phyloP scores from a whole-genome alignment of 2,329 filamentous ascomycete genomes.

The Proliferodiscus dingleyae region DNA sequence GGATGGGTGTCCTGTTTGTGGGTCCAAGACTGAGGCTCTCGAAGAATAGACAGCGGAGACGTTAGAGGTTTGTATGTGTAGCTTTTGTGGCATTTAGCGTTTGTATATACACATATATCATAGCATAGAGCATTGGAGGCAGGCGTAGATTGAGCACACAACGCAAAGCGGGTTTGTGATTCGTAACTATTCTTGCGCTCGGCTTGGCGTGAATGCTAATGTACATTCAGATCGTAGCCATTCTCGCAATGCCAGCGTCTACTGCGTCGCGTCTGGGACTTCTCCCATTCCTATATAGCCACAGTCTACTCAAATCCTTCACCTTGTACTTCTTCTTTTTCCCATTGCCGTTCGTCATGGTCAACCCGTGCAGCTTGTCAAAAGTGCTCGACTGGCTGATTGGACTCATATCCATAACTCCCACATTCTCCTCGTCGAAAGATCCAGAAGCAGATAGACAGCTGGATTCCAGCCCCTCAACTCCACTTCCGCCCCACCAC shows the following conservation, averaged over 20 bases:
- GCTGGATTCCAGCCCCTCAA: slow-evolving; percentile 1
- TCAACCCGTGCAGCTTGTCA: slow-evolving; percentile 5
- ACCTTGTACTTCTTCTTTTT: slow-evolving; percentile 40
- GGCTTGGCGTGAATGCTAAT: no score
- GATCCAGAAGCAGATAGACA: not conserved
- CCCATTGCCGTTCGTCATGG: slow-evolving; percentile 5
- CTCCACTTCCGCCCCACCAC: slow-evolving; percentile 1
- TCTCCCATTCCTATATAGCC: slow-evolving; percentile 57
- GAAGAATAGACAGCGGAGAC: not conserved
- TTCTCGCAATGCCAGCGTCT: slow-evolving; percentile 20
- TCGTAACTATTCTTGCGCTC: no score
- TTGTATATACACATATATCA: not conserved
- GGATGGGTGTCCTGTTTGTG: slow-evolving; percentile 59
- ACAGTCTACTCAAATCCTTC: slow-evolving; percentile 56
- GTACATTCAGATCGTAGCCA: slow-evolving; percentile 15
- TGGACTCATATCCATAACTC: slow-evolving; percentile 24
- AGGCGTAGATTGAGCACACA: not conserved
- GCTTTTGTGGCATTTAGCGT: not conserved
- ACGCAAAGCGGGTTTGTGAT: no score
- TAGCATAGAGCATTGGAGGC: not conserved
- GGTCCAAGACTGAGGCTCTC: no score
- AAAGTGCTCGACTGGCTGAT: slow-evolving; percentile 8
- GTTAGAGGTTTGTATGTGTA: not conserved
- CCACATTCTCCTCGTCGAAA: slow-evolving; percentile 11
- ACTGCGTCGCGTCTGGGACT: slow-evolving; percentile 36